A percentile compares a stretch with the other conserved stretches of the same genome.
Conservation (phyloP, 495 filamentous ascomycete species). For the Oleoguttula mirabilis region DNA sequence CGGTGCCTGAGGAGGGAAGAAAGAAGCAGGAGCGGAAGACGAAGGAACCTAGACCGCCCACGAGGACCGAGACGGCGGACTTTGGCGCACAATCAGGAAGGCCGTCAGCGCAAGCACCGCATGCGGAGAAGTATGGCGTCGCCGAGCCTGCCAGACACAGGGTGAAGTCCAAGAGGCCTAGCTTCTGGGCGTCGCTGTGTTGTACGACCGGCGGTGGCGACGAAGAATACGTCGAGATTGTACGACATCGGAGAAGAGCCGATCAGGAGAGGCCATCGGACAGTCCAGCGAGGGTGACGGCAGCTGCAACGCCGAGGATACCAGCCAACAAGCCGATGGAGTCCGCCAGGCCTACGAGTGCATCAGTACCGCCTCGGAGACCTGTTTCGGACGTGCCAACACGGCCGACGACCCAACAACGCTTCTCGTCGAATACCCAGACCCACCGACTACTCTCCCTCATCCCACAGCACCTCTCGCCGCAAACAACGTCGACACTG, state of each 20-base stretch:
- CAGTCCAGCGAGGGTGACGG: too few relatives aligned
- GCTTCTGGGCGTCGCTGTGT: constrained; percentile 26
- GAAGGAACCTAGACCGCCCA: not conserved
- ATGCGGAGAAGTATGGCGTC: constrained; percentile 20
- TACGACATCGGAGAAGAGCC: constrained; percentile 26
- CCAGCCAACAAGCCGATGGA: too few relatives aligned
- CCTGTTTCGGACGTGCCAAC: not conserved
- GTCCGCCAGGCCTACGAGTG: too few relatives aligned
- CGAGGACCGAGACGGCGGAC: not conserved
- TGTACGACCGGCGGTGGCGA: constrained; percentile 21
- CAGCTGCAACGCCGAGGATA: too few relatives aligned
- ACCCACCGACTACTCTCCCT: constrained; percentile 45
- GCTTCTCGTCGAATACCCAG: constrained; percentile 31
- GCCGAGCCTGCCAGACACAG: not conserved
- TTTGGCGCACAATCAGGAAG: not conserved
- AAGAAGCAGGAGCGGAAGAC: not conserved
- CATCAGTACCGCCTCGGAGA: constrained; percentile 1
- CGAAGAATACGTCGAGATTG: constrained; percentile 33
- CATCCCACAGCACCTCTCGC: constrained; percentile 51
- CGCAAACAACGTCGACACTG: constrained; percentile 51
- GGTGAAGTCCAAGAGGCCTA: constrained; percentile 19
- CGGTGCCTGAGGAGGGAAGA: constrained; percentile 34
- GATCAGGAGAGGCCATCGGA: not conserved
- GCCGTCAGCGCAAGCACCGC: constrained; percentile 3
- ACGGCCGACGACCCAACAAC: not conserved